Evolutionary conservation across 305 asterid genomes (phyloP).

Genomic region (Stenogyne calaminthoides): DNA sequence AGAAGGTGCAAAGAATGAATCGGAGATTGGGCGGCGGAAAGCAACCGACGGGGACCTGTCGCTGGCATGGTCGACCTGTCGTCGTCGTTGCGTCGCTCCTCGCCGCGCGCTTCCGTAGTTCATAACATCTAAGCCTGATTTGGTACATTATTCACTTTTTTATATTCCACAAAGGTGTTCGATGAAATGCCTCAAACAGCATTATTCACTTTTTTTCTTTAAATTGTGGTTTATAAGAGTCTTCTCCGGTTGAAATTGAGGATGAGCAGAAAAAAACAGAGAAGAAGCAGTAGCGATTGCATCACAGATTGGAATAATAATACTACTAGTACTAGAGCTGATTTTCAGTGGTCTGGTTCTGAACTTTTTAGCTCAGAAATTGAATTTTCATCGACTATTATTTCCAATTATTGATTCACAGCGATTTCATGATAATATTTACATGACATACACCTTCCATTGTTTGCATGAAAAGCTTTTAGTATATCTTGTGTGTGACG

Average conservation of each 20-base stretch:
- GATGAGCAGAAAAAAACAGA: conserved; percentile 19
- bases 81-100: conserved; percentile 74
- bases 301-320: not conserved
- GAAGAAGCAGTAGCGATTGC: conserved; percentile 25
- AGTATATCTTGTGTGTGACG: too few relatives aligned
- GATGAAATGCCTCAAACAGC: conserved; percentile 41
- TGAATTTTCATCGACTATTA: not conserved
- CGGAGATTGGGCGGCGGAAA: conserved; percentile 72
- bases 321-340: not conserved
- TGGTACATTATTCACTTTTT: conserved; percentile 44
- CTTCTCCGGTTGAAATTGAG: conserved; percentile 38
- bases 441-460: not conserved
- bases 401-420: not conserved
- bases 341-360: not conserved
- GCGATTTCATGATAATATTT: not conserved
- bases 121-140: conserved; percentile 77
- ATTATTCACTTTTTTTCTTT: not conserved
- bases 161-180: conserved; percentile 34
- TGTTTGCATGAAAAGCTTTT: too few relatives aligned
- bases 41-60: conserved; percentile 83
- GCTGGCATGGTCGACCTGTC: conserved; percentile 67
- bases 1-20: conserved; percentile 40
- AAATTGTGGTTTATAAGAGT: conserved; percentile 32
- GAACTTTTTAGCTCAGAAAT: not conserved
- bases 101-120: conserved; percentile 79